Base-by-base conservation (phyloP, 2,329 filamentous ascomycete species). In the Fusarium chaquense region DNA sequence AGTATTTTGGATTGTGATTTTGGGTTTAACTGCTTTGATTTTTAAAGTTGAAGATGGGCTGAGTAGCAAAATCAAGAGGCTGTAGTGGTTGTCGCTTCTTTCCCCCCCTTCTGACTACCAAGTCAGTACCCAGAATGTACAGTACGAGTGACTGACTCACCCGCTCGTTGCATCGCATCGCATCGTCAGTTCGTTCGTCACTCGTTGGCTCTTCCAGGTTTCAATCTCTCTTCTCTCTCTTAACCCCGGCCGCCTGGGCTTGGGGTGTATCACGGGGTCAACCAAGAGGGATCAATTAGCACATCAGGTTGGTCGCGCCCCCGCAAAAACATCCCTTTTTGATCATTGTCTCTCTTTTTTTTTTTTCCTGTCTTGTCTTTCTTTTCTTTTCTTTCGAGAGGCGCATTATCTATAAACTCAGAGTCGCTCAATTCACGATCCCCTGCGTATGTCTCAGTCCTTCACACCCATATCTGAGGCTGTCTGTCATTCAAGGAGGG, bases 361-460 rank as follows among this genome's bases (percentile, higher is more conserved):
- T 47, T 20, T 22, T 13, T 49, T 16, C 20, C 24, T 20, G 20
- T 20, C 20, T 20, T 20, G 20, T 33, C 9, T 24, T 32, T 22
- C 33, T 18, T 40, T 40, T 12, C 13, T 20, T 3, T 10, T n/a
- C n/a, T 20, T 20, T 20, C n/a, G 6, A 40, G 30, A 32, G 22
- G 16, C 20, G 46, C 32, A n/a, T 35, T 38, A 51, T 28, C 18
- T 33, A 28, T 28, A 28, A 22, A 38, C 10, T 51, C 47, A 38
- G 33, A 38, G 33, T 24, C 47, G 28, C n/a, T 33, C 33, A 51
- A 51, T 38, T 40, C 33, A 52, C 32, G 28, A 58, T 56, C 66
- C 67, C 67, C 50, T 70, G 62, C 53, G 67, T 70, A 64, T 69
- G 67, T 70, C 62, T 62, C 56, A 70, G 67, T 67, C 36, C 38